phyloP scores from a whole-genome alignment of 352 stramenopile species.

The Globisporangium nunn region DNA sequence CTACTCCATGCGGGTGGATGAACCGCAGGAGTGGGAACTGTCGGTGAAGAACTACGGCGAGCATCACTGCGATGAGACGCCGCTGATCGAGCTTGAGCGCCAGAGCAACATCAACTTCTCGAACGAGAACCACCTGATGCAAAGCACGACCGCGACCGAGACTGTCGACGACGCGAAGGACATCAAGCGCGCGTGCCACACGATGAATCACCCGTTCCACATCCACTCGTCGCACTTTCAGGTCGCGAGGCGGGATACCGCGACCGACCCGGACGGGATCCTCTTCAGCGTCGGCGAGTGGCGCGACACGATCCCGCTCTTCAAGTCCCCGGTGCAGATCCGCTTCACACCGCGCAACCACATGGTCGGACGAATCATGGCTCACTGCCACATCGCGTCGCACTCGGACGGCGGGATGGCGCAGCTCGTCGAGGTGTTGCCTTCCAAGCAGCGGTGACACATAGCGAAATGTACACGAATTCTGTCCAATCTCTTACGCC shows the following conservation, averaged over 20 bases:
- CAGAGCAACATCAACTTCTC: constrained; percentile 23
- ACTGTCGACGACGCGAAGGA: constrained; percentile 7
- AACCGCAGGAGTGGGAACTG: constrained; percentile 63
- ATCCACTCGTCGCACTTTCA: constrained; percentile 77
- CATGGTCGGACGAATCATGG: constrained; percentile 62
- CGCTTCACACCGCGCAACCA: constrained; percentile 57
- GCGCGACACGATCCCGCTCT: constrained; percentile 73
- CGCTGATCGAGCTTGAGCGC: constrained; percentile 5
- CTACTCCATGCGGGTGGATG: constrained; percentile 62
- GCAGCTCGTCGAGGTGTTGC: constrained; percentile 51
- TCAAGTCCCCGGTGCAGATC: constrained; percentile 50
- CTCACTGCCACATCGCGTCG: constrained; percentile 67
- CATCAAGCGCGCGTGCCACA: constrained; percentile 34
- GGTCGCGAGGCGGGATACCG: constrained; percentile 34
- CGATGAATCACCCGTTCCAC: constrained; percentile 77
- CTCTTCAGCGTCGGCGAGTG: constrained; percentile 62
- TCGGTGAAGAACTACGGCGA: constrained; percentile 46
- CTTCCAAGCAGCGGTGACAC: constrained; percentile 2
- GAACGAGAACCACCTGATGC: constrained; percentile 19
- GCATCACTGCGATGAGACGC: constrained; percentile 28
- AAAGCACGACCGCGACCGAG: constrained; percentile 8
- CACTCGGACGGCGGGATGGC: constrained; percentile 71
- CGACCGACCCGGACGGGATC: constrained; percentile 40
- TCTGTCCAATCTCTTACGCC: no score
- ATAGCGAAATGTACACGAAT: no score